phyloP scores from a whole-genome alignment of 805 yeast species.

The Yarrowia sp. region DNA sequence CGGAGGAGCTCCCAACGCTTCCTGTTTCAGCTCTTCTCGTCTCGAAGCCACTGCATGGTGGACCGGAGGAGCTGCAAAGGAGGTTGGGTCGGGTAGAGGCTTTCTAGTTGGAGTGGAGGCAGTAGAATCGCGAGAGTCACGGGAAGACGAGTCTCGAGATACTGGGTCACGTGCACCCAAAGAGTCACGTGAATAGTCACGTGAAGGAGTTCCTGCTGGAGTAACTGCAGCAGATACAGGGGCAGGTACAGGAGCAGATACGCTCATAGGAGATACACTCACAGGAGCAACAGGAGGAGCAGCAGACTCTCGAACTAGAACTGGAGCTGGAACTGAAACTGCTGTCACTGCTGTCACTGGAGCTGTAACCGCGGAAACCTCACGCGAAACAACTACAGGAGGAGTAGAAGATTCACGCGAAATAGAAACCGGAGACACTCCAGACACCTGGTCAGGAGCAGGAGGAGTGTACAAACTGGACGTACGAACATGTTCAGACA shows the following conservation, averaged over 20 bases:
- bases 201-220: too few species aligned
- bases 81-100: not conserved
- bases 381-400: not conserved
- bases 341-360: too few species aligned
- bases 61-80: conserved; percentile 13
- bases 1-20: not conserved
- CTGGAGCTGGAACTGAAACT: too few species aligned
- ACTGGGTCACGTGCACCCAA: not conserved
- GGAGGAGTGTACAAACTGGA: not conserved
- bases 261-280: too few species aligned
- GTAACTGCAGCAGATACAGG: too few species aligned
- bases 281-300: not conserved
- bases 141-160: not conserved
- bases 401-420: not conserved
- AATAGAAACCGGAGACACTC: not conserved
- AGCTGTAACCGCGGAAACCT: too few species aligned
- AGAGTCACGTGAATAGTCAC: too few species aligned
- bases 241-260: too few species aligned
- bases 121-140: not conserved
- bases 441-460: not conserved
- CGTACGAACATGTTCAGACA: too few species aligned
- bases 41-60: conserved; percentile 1
- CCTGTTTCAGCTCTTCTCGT: not conserved
- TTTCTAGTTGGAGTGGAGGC: not conserved
- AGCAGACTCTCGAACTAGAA: not conserved